Evolutionary conservation across 1,139 yeast species (phyloP), one percentile per base, ranked within the genome.

Genomic region (Hemisphaericaspora xylanilytica): DNA sequence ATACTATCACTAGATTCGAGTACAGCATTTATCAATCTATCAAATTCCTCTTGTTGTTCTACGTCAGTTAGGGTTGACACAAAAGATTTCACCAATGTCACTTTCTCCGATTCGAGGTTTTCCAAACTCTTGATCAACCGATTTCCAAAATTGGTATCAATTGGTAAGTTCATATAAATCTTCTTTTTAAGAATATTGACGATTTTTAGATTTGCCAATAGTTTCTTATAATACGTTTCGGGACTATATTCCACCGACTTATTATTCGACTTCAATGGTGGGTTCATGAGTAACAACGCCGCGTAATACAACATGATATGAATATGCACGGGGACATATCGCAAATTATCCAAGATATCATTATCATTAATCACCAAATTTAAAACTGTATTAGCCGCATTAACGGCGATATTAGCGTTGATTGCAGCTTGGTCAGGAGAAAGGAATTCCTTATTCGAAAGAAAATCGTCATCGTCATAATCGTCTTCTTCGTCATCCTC

Each of bases 241-340:
- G 55, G 44, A 33, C 51, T 46, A 36, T 41, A 38, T 26, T 49
- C 42, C 5, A 50, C 39, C 3, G 53, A 46, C 38, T 42, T 53
- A 42, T 49, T 48, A 37, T 48, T 57, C 3, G 61, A 57, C 29
- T 56, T 57, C 11, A 53, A 32, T 0, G 77, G 78, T 3, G 81
- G 78, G 45, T 75, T 74, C 22, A 81, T 60, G 8, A 81, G 58
- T 26, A 81, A 55, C 39, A 81, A 58, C 0, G 84, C 82, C 0
- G 88, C 85, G 51, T 81, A 81, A 51, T 81, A 81, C 14, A 81
- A 60, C 87, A 82, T 81, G 37, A 82, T 73, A 51, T 81, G 86
- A 28, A 82, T 78, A 54, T 82, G 88, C 11, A 81, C 78, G 0
- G 89, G 89, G 12, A 81, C 83, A 50, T 79, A 82, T 50, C 71